Evolutionary conservation across 768 basidiomycete genomes (phyloP).

Genomic region (Rhodosporidiobolus odoratus): DNA sequence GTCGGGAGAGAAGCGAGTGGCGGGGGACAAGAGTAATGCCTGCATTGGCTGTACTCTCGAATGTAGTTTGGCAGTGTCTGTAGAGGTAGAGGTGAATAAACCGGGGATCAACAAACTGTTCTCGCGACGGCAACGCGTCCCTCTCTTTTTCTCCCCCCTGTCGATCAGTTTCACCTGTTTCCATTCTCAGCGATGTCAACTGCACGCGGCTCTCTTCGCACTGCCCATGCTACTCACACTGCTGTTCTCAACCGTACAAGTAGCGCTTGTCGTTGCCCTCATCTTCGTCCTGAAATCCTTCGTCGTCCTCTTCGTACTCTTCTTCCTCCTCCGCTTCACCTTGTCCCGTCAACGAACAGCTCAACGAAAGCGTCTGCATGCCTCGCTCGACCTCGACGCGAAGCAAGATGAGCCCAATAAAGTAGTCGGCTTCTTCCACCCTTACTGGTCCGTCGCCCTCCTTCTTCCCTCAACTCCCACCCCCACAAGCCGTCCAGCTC

Average conservation of each 20-base stretch:
- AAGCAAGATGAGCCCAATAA: conserved; percentile 14
- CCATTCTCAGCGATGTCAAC: too few relatives aligned
- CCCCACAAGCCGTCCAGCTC: too few relatives aligned
- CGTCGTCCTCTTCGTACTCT: neutral
- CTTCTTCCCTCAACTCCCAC: neutral
- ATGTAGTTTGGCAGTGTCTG: neutral
- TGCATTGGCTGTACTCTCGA: neutral
- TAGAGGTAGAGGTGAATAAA: too few relatives aligned
- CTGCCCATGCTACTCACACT: neutral
- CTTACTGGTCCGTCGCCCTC: conserved; percentile 70
- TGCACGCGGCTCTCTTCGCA: too few relatives aligned
- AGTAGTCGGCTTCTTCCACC: conserved; percentile 87
- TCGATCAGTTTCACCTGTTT: too few relatives aligned
- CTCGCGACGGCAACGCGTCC: neutral
- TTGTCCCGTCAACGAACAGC: neutral
- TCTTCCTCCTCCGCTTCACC: neutral
- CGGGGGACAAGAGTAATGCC: conserved; percentile 17
- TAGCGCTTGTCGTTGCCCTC: neutral
- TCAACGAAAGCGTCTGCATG: neutral
- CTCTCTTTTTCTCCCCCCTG: neutral
- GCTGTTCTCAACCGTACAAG: neutral
- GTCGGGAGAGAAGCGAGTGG: conserved; percentile 21
- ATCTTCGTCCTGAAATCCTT: neutral
- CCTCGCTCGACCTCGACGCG: neutral
- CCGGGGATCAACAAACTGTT: neutral